Base-by-base conservation (phyloP, 108 stramenopile genomes). In the Skeletonema grethae region DNA sequence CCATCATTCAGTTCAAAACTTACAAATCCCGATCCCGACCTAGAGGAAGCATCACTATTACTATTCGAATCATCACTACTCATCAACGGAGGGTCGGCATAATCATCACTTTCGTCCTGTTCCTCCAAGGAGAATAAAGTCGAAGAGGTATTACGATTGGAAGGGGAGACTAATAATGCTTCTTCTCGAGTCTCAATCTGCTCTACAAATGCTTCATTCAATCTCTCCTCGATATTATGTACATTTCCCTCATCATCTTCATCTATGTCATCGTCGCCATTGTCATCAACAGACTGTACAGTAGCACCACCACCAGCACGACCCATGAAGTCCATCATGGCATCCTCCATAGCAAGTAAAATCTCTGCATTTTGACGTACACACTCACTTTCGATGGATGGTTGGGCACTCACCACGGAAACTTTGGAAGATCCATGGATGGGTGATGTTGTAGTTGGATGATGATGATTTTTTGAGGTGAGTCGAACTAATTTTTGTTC, bases 321-420 rank as follows among this genome's bases (percentile, higher is more conserved):
- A 12, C 18, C 46, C 13, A 76, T 55, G n/a, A 76, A 76, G 16
- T 61, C 55, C 68, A 69, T 69, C 75, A 76, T 76, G 28, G 57
- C 53, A 60, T 76, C 75, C 24, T 76, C 75, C 75, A 76, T 76
- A 7, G 58, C 39, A 35, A 58, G 4, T 3, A 67, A 67, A 48
- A 76, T 63, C 41, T 67, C 68, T 11, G 55, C 68, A 56, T 76
- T 76, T 38, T 76, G 75, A n/a, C 68, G 30, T 13, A 76, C 22
- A 58, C 75, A 76, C 45, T 65, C 75, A 43, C 62, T 76, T 38
- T 76, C 75, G 8, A 76, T 36, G 2, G 75, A 76, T 39, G 75
- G 68, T 45, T 67, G 65, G 8, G 53, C 48, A 13, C 65, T 75
- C 3, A 63, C 38, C 2, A 29, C 59, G 3, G 73, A 66, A 2